A percentile compares a stretch with the other conserved stretches of the same genome.
These are phyloP conservation scores for Ilyonectria sp. DNA, from an alignment of 2,329 filamentous ascomycete genomes.

Conservation along the genomic window DNA sequence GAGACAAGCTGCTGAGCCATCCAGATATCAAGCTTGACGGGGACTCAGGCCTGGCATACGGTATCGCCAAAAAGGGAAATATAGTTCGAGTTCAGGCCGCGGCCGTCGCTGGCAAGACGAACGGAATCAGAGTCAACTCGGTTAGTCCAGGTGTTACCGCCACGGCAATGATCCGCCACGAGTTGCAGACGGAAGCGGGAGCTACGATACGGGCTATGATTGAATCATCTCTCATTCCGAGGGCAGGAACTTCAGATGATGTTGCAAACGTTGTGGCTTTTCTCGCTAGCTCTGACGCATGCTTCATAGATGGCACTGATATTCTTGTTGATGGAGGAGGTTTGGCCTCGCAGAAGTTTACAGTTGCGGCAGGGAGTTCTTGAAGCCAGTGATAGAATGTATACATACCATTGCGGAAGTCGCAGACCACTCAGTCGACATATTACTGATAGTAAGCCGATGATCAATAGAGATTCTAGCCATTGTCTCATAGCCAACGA, in stretches of 20 bases:
- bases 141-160: slow-evolving; percentile 4
- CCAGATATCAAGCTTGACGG: background rate
- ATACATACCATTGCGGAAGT: no score
- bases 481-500: no score
- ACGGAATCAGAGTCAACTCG: slow-evolving; percentile 1
- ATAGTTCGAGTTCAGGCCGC: background rate
- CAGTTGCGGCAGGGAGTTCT: background rate
- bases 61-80: background rate
- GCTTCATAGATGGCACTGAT: background rate
- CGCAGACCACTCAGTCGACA: no score
- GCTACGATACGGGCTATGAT: background rate
- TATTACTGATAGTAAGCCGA: no score
- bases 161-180: background rate
- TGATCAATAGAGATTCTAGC: no score
- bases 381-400: background rate
- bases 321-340: background rate
- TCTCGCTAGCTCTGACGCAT: background rate
- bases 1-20: background rate
- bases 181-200: background rate
- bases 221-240: background rate
- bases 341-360: background rate
- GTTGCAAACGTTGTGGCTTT: background rate
- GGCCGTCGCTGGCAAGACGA: background rate
- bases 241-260: slow-evolving; percentile 1
- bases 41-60: background rate